Conservation (phyloP, 1,284 basidiomycete species). For the Ceratobasidium sp. region DNA sequence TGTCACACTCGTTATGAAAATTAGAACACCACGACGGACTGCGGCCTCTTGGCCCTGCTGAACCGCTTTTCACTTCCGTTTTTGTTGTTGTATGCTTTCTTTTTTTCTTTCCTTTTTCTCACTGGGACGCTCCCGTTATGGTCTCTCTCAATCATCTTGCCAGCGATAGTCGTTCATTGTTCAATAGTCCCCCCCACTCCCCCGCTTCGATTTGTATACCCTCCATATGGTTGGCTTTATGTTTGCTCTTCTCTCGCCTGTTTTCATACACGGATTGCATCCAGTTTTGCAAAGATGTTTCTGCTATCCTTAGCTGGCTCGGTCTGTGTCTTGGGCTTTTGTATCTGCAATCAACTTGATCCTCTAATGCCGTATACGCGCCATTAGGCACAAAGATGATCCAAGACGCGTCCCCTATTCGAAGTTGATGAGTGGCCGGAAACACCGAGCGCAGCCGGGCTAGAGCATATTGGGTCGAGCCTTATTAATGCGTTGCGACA, state of each 20-base stretch:
- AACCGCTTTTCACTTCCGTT: constrained; percentile 1
- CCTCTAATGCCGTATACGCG: no score
- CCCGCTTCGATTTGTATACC: constrained; percentile 7
- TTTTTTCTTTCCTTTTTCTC: background rate
- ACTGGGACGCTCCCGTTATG: constrained; percentile 23
- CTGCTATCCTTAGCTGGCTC: no score
- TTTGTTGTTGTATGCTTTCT: constrained; percentile 7
- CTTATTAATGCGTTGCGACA: background rate
- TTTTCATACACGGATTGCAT: constrained; percentile 4
- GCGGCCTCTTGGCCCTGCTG: constrained; percentile 36
- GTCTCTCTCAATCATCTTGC: background rate
- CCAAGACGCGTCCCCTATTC: background rate
- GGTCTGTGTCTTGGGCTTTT: background rate
- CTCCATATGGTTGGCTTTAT: constrained; percentile 8
- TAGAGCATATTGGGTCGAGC: constrained; percentile 2
- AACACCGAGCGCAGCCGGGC: background rate
- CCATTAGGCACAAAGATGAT: background rate
- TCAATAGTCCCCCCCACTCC: background rate
- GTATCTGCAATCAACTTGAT: no score
- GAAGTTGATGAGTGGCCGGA: constrained; percentile 14
- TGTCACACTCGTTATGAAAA: constrained; percentile 14
- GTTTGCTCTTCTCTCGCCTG: background rate
- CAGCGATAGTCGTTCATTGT: background rate
- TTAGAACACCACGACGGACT: constrained; percentile 18
- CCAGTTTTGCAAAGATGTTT: no score